Evolutionary conservation across 2,329 filamentous ascomycete species (phyloP).

Genomic region (Xylaria sp.): DNA sequence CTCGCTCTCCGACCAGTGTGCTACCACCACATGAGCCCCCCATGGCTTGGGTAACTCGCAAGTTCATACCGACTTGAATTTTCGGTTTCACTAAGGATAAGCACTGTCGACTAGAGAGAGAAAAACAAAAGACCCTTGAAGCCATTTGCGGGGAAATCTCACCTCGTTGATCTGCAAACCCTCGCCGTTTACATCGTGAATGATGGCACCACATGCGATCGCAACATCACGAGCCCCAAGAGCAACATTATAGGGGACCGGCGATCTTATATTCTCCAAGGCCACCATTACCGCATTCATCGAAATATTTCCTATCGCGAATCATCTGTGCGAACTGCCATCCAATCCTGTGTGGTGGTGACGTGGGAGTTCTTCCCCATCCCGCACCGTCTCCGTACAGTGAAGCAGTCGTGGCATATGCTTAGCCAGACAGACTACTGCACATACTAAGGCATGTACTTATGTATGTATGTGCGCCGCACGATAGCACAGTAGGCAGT

Average conservation of each 20-base stretch:
- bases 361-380: slow-evolving; percentile 5
- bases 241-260: not conserved
- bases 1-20: not conserved
- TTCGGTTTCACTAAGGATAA: not conserved
- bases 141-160: not conserved
- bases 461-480: too few relatives aligned
- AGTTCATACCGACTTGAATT: not conserved
- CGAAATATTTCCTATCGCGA: not conserved
- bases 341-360: not conserved
- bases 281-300: not conserved
- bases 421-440: too few relatives aligned
- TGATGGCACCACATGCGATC: slow-evolving; percentile 23
- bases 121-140: not conserved
- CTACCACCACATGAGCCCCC: not conserved
- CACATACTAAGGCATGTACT: slow-evolving; percentile 4
- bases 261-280: slow-evolving; percentile 8
- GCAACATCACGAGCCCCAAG: slow-evolving; percentile 17
- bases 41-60: slow-evolving; percentile 6
- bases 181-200: not conserved
- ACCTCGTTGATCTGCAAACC: not conserved
- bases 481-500: not conserved
- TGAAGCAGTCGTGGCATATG: not conserved
- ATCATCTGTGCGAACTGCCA: not conserved
- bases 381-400: slow-evolving; percentile 13
- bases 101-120: not conserved